Evolutionary conservation across 1,139 yeast species (phyloP), one percentile per base, ranked within the genome.

Genomic region (Protomyces macrosporus): DNA sequence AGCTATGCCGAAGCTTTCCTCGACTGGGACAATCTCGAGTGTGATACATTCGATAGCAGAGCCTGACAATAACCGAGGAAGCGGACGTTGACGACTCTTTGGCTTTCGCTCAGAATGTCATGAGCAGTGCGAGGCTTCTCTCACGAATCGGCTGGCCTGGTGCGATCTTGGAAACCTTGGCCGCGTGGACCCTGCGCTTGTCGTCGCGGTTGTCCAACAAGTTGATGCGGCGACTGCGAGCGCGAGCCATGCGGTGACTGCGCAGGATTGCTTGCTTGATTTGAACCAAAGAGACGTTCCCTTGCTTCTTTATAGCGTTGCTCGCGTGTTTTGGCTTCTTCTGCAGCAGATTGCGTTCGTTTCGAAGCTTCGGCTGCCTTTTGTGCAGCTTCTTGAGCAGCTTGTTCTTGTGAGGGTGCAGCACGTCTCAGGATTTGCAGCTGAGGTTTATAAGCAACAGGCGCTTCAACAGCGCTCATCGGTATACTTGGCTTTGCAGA

Each of bases 271-370:
- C 12, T 36, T 9, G 39, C 9, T 9, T 7, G 12, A 16, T 42
- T 30, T 14, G 48, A 23, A 16, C 62, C 62, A 35, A 58, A 58
- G 10, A 58, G 37, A 14, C 56, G 32, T 23, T 58, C 62, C 34
- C 62, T 14, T 2, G 56, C 62, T 42, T 51, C 62, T 33, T 52
- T 58, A 35, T 58, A 58, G 3, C 62, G 55, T 34, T 55, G 52
- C 39, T 58, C 62, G 9, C 56, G 51, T 1, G 56, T 14, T 5
- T 42, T 52, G 14, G 42, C 42, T 4, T 39, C 14, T 14, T n/a
- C 30, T 12, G 48, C 48, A 42, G 48, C 48, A 10, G 6, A 10
- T 4, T 16, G 48, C n/a, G 23, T 16, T 9, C 48, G 48, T 9
- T n/a, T 10, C n/a, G 48, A 10, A 14, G 9, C 12, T 6, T 42